These are phyloP conservation scores for Oryza longistaminata DNA, from an alignment of 176 grass and related monocot genomes.

Conservation along the genomic window DNA sequence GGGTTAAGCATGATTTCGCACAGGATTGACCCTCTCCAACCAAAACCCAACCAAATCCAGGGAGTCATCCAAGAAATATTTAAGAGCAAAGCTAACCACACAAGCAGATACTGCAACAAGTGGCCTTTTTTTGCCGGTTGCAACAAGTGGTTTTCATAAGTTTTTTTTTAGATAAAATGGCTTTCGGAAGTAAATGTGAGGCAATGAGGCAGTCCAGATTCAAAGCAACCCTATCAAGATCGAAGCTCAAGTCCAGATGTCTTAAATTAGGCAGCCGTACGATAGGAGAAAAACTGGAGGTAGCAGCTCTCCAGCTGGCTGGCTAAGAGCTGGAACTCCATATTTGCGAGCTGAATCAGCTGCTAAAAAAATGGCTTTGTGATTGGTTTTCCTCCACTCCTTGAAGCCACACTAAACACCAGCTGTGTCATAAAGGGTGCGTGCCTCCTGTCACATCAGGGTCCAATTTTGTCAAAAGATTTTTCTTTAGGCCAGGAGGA, in stretches of 20 bases:
- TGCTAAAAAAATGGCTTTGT: not conserved
- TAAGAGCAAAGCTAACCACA: not conserved
- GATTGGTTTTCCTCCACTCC: not conserved
- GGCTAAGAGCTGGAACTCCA: not conserved
- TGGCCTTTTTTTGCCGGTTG: not conserved
- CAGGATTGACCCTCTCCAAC: not conserved
- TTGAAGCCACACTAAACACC: slow-evolving; percentile 1
- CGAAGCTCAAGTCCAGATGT: not conserved
- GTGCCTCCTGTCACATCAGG: slow-evolving; percentile 38
- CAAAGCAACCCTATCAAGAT: slow-evolving; percentile 7
- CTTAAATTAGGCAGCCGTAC: slow-evolving; percentile 27
- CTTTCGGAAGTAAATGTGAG: slow-evolving; percentile 11
- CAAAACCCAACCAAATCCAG: not conserved
- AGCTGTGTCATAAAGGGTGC: not conserved
- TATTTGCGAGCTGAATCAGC: slow-evolving; percentile 8
- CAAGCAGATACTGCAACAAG: not conserved
- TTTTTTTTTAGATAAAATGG: not conserved
- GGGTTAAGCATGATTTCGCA: not conserved
- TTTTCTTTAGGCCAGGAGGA: not conserved
- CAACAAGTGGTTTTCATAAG: slow-evolving; percentile 15
- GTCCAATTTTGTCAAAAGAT: slow-evolving; percentile 47
- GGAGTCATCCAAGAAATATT: not conserved
- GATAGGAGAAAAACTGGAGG: not conserved
- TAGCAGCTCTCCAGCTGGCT: not conserved
- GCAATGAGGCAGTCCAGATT: slow-evolving; percentile 1